A percentile compares a stretch with the other conserved stretches of the same genome.
Evolutionary conservation across 306 rosid genomes (phyloP).

Genomic region (Sphenostylis stenocarpa): DNA sequence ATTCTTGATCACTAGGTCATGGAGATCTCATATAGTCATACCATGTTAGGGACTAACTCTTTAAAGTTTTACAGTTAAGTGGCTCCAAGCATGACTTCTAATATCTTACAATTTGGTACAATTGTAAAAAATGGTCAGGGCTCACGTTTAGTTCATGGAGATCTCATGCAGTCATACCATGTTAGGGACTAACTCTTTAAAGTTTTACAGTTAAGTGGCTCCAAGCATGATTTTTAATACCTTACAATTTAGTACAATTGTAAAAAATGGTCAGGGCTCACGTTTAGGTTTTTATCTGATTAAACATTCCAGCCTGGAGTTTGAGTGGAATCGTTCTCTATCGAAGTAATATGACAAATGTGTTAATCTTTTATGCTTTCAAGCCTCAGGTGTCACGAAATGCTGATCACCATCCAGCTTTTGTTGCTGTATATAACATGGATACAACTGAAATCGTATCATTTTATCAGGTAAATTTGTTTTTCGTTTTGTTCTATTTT

Average conservation of each 20-base stretch:
- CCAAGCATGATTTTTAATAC: not conserved
- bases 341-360: constrained; percentile 28
- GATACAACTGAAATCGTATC: constrained; percentile 94
- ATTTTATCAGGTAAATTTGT: constrained; percentile 72
- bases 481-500: constrained; percentile 25
- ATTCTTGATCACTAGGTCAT: constrained; percentile 20
- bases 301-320: not conserved
- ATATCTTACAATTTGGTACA: not conserved
- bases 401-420: constrained; percentile 77
- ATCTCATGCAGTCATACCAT: constrained; percentile 12
- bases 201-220: not conserved
- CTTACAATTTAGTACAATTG: not conserved
- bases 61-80: not conserved
- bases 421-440: constrained; percentile 93
- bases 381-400: constrained; percentile 74
- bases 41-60: constrained; percentile 23
- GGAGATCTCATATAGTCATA: constrained; percentile 4
- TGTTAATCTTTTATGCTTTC: constrained; percentile 39
- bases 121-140: constrained; percentile 4
- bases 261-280: not conserved
- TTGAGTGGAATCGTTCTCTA: constrained; percentile 24
- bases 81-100: not conserved
- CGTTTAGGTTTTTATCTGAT: constrained; percentile 10
- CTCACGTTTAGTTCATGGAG: constrained; percentile 15
- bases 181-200: constrained; percentile 18